Evolutionary conservation across 176 grass and related monocot genomes (phyloP).

Genomic region (Triticum aestivum): IWGSC_CS_RefSeq_v2.1 NC_057799.1:580108004-580108503

Average conservation of each 20-base stretch:
- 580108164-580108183: too few species aligned
- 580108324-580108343: conserved; percentile 9
- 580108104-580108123: too few species aligned
- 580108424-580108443: not conserved
- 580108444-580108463: not conserved
- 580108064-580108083: not conserved
- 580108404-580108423: not conserved
- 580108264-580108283: not conserved
- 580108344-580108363: not conserved
- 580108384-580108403: not conserved
- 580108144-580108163: too few species aligned
- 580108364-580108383: not conserved
- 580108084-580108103: too few species aligned
- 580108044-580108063: not conserved
- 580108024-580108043: not conserved
- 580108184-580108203: too few species aligned
- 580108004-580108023: not conserved
- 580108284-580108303: not conserved
- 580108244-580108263: not conserved
- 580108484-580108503: not conserved
- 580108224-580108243: not conserved
- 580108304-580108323: not conserved
- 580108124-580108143: too few species aligned
- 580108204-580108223: not conserved
- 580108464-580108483: not conserved